Percentiles rank a stretch among this genome's conserved stretches.
These are phyloP conservation scores for Pelomyxa schiedti DNA, from an alignment of 78 protist species.

Conservation along the genomic window DNA sequence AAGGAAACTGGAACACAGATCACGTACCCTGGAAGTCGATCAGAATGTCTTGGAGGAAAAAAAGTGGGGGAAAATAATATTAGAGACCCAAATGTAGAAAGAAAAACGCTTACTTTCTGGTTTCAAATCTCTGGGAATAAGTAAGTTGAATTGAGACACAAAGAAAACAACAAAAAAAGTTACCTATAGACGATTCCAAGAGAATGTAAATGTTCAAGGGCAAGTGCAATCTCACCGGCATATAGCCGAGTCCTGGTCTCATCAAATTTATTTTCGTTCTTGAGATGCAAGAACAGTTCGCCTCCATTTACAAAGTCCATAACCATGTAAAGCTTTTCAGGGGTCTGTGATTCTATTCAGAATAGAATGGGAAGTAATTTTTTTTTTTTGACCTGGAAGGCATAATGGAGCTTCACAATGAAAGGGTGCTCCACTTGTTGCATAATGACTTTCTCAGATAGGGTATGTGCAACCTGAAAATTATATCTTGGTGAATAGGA, in stretches of 20 bases:
- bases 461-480: constrained; percentile 76
- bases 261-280: constrained; percentile 56
- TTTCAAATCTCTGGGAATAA: constrained; percentile 84
- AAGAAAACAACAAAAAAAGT: too few species aligned
- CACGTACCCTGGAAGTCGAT: too few species aligned
- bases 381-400: constrained; percentile 85
- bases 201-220: constrained; percentile 63
- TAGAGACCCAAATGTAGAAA: too few species aligned
- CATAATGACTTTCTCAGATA: constrained; percentile 75
- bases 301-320: constrained; percentile 72
- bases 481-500: too few species aligned
- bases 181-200: constrained; percentile 74
- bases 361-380: too few species aligned
- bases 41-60: too few species aligned
- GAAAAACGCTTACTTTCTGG: too few species aligned
- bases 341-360: constrained; percentile 80
- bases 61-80: too few species aligned
- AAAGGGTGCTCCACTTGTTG: constrained; percentile 70
- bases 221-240: constrained; percentile 74
- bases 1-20: background rate
- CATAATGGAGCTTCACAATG: constrained; percentile 79
- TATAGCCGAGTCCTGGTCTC: constrained; percentile 64
- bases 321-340: constrained; percentile 63
- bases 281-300: constrained; percentile 76
- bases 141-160: too few species aligned